Conservation (phyloP, 1,284 basidiomycete species). For the Pseudozyma sp. region DNA sequence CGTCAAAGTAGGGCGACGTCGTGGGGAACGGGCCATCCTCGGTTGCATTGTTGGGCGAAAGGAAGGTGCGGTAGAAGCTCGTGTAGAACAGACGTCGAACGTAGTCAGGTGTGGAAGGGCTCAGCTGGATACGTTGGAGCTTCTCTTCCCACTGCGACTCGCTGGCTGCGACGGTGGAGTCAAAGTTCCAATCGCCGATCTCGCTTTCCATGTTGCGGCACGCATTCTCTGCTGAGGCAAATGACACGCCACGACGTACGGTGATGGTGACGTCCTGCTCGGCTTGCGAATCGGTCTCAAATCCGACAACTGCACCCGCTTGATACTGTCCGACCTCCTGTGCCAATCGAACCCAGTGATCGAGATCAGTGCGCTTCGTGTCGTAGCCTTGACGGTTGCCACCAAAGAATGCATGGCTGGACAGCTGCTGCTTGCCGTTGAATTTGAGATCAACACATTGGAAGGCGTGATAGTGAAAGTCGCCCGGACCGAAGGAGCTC, state of each 20-base stretch:
- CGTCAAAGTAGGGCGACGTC: slow-evolving; percentile 52
- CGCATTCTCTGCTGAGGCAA: slow-evolving; percentile 53
- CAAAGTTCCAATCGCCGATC: slow-evolving; percentile 53
- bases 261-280: slow-evolving; percentile 34
- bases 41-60: slow-evolving; percentile 64
- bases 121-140: slow-evolving; percentile 54
- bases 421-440: slow-evolving; percentile 49
- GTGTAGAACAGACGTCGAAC: slow-evolving; percentile 58
- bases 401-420: slow-evolving; percentile 52
- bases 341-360: slow-evolving; percentile 39
- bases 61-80: slow-evolving; percentile 59
- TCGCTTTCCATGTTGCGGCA: slow-evolving; percentile 60
- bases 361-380: slow-evolving; percentile 42
- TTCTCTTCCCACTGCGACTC: slow-evolving; percentile 57
- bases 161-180: slow-evolving; percentile 35
- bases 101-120: slow-evolving; percentile 45
- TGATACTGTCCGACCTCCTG: slow-evolving; percentile 53
- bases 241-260: slow-evolving; percentile 56
- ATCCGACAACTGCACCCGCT: slow-evolving; percentile 53
- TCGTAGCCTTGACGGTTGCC: slow-evolving; percentile 55
- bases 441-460: slow-evolving; percentile 55
- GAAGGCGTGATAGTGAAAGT: slow-evolving; percentile 48
- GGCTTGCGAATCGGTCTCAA: slow-evolving; percentile 10
- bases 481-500: slow-evolving; percentile 48
- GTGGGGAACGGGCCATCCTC: slow-evolving; percentile 38